Evolutionary conservation across 2,329 filamentous ascomycete genomes (phyloP), one percentile per base, ranked within the genome.

Genomic region (Colletotrichum sp.): DNA sequence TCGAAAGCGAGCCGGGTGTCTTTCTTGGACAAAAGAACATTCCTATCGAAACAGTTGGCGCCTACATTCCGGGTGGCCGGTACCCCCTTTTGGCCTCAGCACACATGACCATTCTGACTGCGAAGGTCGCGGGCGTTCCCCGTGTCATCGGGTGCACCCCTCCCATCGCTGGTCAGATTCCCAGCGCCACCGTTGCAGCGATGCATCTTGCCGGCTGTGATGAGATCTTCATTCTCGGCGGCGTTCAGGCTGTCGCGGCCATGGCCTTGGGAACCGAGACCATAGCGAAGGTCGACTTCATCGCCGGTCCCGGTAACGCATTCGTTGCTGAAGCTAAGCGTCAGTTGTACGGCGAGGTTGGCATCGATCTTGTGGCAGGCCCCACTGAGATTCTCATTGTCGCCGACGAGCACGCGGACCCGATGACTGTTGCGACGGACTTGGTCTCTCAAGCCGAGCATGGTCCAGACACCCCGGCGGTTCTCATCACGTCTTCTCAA

Each of bases 61-160:
- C 85, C 0, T 89, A 88, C 76, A 89, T 90, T 55, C 88, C 88
- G 1, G 89, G 88, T 7, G 88, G 89, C 5, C 84, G 89, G 8
- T 91, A 90, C 75, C 87, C 89, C 1, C 83, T 90, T 4, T 86
- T 90, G 4, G 89, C 89, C 2, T 88, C 86, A 9, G 87, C 88
- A 4, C 89, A 90, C 79, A 90, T 90, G 89, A 90, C 89, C 3
- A 89, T 90, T 63, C 79, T 90, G 6, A 90, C 89, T 0, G 89
- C 89, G 26, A 90, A 90, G 78, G 87, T 87, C 6, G 89, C 89
- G 7, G 89, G 89, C 4, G 88, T 90, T 2, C 82, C 82, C n/a
- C 81, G 87, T 66, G 88, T 90, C 6, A 84, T 89, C 8, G 88
- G 82, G 14, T 90, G 87, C 79, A 91, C 89, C 7, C 89, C 89